Conservation (phyloP, 2,329 filamentous ascomycete species). For the Daldinia sp. region DNA sequence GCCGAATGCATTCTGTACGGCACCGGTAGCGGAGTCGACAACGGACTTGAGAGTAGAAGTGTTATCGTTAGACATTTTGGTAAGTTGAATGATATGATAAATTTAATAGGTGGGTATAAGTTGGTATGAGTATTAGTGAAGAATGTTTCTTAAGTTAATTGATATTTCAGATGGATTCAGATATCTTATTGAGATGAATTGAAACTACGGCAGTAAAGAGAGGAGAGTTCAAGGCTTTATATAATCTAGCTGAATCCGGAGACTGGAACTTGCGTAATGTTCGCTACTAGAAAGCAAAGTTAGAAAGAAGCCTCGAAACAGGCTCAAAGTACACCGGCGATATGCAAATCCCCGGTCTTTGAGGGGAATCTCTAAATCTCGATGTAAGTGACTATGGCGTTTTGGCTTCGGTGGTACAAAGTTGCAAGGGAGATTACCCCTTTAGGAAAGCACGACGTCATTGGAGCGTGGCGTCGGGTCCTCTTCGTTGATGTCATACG, state of each 20-base stretch:
- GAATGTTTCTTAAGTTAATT: background rate
- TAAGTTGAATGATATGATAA: background rate
- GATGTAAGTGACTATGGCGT: slow-evolving; percentile 39
- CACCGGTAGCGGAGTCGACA: slow-evolving; percentile 78
- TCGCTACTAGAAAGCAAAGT: slow-evolving; percentile 14
- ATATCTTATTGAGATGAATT: background rate
- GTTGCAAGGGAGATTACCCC: slow-evolving; percentile 29
- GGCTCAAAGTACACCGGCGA: slow-evolving; percentile 10
- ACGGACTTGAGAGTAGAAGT: slow-evolving; percentile 85
- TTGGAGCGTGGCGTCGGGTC: slow-evolving; percentile 26
- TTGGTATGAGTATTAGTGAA: background rate
- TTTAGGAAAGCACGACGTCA: slow-evolving; percentile 46
- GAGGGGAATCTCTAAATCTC: slow-evolving; percentile 27
- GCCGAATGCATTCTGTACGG: slow-evolving; percentile 78
- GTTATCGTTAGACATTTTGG: slow-evolving; percentile 59
- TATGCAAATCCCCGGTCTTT: slow-evolving; percentile 18
- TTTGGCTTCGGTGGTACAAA: slow-evolving; percentile 22
- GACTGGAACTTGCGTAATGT: slow-evolving; percentile 10
- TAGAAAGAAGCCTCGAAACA: slow-evolving; percentile 11
- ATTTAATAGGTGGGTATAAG: background rate
- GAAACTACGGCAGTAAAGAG: background rate
- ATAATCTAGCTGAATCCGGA: background rate
- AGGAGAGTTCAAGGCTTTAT: background rate
- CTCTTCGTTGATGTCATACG: slow-evolving; percentile 40
- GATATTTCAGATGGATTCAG: background rate